A percentile compares a stretch with the other conserved stretches of the same genome.
Conservation (phyloP, 768 basidiomycete genomes). For the Trametes villosa region DNA sequence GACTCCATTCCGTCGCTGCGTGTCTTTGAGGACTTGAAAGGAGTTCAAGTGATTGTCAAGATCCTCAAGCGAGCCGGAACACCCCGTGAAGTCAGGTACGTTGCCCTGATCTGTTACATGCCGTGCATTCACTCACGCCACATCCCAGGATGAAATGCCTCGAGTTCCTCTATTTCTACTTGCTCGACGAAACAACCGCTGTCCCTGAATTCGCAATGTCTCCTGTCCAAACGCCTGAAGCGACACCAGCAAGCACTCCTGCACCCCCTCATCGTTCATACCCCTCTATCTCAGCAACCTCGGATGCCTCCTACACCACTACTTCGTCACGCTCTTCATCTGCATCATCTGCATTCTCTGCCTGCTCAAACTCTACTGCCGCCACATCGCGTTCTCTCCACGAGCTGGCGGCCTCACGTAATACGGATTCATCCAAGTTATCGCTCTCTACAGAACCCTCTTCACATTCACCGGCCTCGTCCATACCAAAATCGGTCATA, state of each 20-base stretch:
- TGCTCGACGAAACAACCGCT: constrained; percentile 74
- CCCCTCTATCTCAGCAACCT: constrained; percentile 8
- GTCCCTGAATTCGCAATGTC: constrained; percentile 16
- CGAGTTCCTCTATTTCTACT: constrained; percentile 94
- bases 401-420: constrained; percentile 25
- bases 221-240: constrained; percentile 22
- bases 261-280: constrained; percentile 33
- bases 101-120: not conserved
- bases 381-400: constrained; percentile 23
- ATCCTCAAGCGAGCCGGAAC: constrained; percentile 85
- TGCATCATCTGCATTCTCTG: constrained; percentile 25
- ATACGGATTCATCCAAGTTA: not conserved
- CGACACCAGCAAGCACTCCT: constrained; percentile 31
- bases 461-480: constrained; percentile 24
- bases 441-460: not conserved
- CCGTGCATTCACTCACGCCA: not conserved
- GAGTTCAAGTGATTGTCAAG: constrained; percentile 83
- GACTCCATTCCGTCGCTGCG: constrained; percentile 79
- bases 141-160: constrained; percentile 83
- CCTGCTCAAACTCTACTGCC: constrained; percentile 20
- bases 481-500: constrained; percentile 8
- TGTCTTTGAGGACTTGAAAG: constrained; percentile 75
- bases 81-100: constrained; percentile 85
- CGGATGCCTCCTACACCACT: constrained; percentile 12
- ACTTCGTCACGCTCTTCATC: constrained; percentile 16